Conservation (phyloP, 2,329 filamentous ascomycete genomes). For the Curvularia spicifera region DNA sequence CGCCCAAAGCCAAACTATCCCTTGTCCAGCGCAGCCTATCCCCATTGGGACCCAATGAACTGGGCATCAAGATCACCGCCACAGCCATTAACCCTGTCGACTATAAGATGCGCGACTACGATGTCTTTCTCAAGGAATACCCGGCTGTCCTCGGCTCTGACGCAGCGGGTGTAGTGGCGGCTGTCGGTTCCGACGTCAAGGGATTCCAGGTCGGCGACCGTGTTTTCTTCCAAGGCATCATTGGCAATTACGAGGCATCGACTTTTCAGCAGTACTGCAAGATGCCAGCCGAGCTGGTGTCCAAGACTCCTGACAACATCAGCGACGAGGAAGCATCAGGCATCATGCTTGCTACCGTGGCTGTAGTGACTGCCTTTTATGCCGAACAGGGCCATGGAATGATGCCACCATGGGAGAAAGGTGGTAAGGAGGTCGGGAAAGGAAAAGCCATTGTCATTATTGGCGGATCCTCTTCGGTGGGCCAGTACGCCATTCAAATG, state of each 20-base stretch:
- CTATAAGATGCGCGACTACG: slow-evolving; percentile 1
- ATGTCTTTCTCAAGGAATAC: neutral
- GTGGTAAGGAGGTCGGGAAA: neutral
- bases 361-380: neutral
- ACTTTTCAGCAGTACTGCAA: slow-evolving; percentile 1
- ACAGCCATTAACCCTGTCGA: neutral
- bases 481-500: slow-evolving; percentile 1
- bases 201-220: neutral
- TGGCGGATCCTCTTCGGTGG: neutral
- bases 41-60: neutral
- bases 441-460: neutral
- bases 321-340: slow-evolving; percentile 1
- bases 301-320: slow-evolving; percentile 1
- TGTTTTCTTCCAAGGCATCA: slow-evolving; percentile 1
- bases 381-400: neutral
- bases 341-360: neutral
- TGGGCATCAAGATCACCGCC: slow-evolving; percentile 1
- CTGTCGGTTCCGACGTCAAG: neutral
- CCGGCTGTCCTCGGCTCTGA: neutral
- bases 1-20: neutral
- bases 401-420: neutral
- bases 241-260: neutral
- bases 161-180: neutral
- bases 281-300: slow-evolving; percentile 1
- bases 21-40: neutral